A percentile compares a stretch with the other conserved stretches of the same genome.
These are phyloP conservation scores for Emericellopsis terricola DNA, from an alignment of 495 filamentous ascomycete genomes.

Conservation along the genomic window DNA sequence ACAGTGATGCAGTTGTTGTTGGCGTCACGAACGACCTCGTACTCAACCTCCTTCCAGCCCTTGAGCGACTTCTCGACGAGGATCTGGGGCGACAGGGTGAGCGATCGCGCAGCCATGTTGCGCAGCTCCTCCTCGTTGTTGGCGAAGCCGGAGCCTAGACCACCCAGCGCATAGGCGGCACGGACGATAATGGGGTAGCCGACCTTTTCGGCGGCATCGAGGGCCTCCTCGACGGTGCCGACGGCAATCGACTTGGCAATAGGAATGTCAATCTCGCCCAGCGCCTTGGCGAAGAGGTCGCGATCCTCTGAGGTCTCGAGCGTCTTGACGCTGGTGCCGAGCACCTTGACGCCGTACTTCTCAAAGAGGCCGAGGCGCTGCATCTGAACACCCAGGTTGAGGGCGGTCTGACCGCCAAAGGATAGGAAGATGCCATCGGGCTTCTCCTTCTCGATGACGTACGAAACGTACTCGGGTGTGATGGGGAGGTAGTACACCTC, in stretches of 20 bases:
- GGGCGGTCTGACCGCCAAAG: slow-evolving; percentile 90
- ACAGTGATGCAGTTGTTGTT: slow-evolving; percentile 97
- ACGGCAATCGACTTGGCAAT: slow-evolving; percentile 93
- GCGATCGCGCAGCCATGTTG: slow-evolving; percentile 78
- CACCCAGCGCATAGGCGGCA: slow-evolving; percentile 87
- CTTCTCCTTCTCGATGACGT: slow-evolving; percentile 86
- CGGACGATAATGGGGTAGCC: slow-evolving; percentile 97
- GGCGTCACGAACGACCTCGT: slow-evolving; percentile 88
- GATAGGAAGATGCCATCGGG: slow-evolving; percentile 96
- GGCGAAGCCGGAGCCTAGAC: slow-evolving; percentile 93
- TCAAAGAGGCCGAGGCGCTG: slow-evolving; percentile 91
- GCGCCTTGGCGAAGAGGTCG: slow-evolving; percentile 83
- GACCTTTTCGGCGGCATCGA: slow-evolving; percentile 66
- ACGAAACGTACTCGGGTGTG: slow-evolving; percentile 86
- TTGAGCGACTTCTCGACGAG: slow-evolving; percentile 98
- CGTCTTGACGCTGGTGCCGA: slow-evolving; percentile 88
- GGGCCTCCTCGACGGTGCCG: slow-evolving; percentile 72
- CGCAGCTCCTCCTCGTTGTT: slow-evolving; percentile 82
- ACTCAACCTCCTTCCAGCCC: slow-evolving; percentile 98
- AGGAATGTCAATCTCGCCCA: slow-evolving; percentile 82
- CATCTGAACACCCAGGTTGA: slow-evolving; percentile 96
- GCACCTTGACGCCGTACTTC: slow-evolving; percentile 80
- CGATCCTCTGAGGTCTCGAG: slow-evolving; percentile 89
- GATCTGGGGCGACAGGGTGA: slow-evolving; percentile 92
- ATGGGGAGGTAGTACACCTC: slow-evolving; percentile 98